Base-by-base conservation (phyloP, 2,329 filamentous ascomycete species). In the Fusarium sp. region DNA sequence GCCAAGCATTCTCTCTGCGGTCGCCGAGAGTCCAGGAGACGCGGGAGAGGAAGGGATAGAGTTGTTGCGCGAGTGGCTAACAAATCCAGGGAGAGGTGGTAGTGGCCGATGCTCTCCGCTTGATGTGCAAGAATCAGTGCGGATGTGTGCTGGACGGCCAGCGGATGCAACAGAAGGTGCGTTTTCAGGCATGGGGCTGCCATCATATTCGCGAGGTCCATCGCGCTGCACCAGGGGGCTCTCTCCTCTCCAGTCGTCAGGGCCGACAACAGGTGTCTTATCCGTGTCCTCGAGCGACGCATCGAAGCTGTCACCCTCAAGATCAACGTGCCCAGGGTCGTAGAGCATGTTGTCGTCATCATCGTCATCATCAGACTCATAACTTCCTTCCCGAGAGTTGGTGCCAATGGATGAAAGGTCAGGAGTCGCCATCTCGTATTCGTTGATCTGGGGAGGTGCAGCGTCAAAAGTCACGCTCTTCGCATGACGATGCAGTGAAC, bases 381-480 rank as follows among this genome's bases (percentile, higher is more conserved):
- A 98, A 84, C 96, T 98, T 47, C 95, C 94, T 79, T 98, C 94
- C 10, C 96, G 93, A 14, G 96, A 98, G 76, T 93, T 95, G 58
- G 94, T 96, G 29, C 94, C 94, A 27, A 97, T 88, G 0, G 95
- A 97, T 2, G 96, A 98, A n/a, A 97, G 90, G 80, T 98, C 96
- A 13, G 96, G 96, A 3, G 96, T 99, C 37, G 94, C 93, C 93
- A 98, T 95, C 84, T 98, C 96, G 82, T 98, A 99, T 84, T 99
- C 96, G 80, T 98, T 98, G 79, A 99, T 89, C 80, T 97, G 94
- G 27, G 96, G 96, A 24, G 96, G 96, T 2, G 94, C 95, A 40
- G 93, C 93, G 83, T 98, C 95, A 81, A 99, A 99, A 1, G 96
- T 99, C 67, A 99, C 96, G 79, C 95, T 98, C 87, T 99, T 99